Percentiles rank a stretch among this genome's conserved stretches.
phyloP scores from a whole-genome alignment of 768 basidiomycete species.

The Podaxis sp. region DNA sequence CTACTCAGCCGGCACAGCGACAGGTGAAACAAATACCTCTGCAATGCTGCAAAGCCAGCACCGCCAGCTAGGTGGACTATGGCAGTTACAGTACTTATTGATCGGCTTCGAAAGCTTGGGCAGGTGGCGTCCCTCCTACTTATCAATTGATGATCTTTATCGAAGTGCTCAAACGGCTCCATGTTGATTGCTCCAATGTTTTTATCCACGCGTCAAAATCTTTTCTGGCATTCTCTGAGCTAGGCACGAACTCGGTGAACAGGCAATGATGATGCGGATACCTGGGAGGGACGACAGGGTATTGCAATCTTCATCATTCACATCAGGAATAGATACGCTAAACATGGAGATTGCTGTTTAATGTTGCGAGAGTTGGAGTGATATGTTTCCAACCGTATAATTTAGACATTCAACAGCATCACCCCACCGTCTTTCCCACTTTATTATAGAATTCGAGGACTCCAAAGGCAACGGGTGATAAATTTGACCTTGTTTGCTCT shows the following conservation, averaged over 20 bases:
- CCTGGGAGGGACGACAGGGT: background rate
- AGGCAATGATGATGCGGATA: background rate
- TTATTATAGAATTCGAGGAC: background rate
- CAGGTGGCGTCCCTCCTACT: too few species aligned
- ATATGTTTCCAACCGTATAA: background rate
- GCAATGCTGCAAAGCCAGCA: background rate
- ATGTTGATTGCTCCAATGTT: background rate
- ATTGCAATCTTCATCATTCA: background rate
- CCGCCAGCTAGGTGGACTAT: too few species aligned
- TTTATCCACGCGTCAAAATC: background rate
- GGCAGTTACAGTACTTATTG: too few species aligned
- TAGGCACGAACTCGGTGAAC: constrained; percentile 2
- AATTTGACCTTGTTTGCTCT: too few species aligned
- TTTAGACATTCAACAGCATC: background rate
- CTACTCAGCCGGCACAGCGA: background rate
- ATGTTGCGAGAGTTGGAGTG: background rate
- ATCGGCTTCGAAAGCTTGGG: too few species aligned
- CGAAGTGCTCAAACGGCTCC: background rate
- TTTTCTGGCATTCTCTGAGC: background rate
- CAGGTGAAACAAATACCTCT: background rate
- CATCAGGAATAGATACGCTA: background rate
- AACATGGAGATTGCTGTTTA: background rate
- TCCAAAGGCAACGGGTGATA: too few species aligned
- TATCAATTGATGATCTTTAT: background rate
- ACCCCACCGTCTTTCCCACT: background rate